phyloP scores from a whole-genome alignment of 352 stramenopile species.

The Pythium angustatum region DNA sequence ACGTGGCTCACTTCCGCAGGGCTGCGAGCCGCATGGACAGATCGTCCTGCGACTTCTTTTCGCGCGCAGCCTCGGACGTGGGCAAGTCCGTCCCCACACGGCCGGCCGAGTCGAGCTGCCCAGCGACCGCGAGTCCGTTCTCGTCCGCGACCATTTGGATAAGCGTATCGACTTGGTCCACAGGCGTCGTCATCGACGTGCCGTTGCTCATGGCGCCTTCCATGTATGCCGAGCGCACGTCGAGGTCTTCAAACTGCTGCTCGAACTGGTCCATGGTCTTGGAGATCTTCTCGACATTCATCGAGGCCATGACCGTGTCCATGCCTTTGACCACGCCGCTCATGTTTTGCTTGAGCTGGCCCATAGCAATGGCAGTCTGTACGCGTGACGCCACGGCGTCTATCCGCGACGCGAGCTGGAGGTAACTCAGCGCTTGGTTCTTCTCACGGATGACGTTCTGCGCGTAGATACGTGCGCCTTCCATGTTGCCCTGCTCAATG shows the following conservation, averaged over 20 bases:
- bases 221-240: conserved; percentile 98
- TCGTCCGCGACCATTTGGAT: conserved; percentile 98
- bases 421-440: conserved; percentile 93
- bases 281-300: conserved; percentile 98
- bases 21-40: conserved; percentile 81
- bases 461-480: conserved; percentile 97
- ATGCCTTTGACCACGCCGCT: conserved; percentile 96
- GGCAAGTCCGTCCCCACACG: conserved; percentile 80
- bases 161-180: conserved; percentile 96
- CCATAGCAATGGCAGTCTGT: conserved; percentile 97
- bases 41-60: conserved; percentile 84
- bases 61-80: conserved; percentile 59
- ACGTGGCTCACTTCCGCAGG: conserved; percentile 68
- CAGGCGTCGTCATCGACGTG: conserved; percentile 94
- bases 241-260: conserved; percentile 98
- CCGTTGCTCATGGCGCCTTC: conserved; percentile 96
- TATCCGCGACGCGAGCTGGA: conserved; percentile 95
- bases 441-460: conserved; percentile 89
- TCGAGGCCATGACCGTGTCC: conserved; percentile 95
- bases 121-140: conserved; percentile 95
- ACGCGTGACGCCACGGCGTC: conserved; percentile 95
- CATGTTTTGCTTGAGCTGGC: conserved; percentile 95
- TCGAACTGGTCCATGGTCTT: conserved; percentile 99
- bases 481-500: conserved; percentile 96
- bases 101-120: conserved; percentile 92